Base-by-base conservation (phyloP, 2,329 filamentous ascomycete genomes). In the Chaetomium strumarium region DNA sequence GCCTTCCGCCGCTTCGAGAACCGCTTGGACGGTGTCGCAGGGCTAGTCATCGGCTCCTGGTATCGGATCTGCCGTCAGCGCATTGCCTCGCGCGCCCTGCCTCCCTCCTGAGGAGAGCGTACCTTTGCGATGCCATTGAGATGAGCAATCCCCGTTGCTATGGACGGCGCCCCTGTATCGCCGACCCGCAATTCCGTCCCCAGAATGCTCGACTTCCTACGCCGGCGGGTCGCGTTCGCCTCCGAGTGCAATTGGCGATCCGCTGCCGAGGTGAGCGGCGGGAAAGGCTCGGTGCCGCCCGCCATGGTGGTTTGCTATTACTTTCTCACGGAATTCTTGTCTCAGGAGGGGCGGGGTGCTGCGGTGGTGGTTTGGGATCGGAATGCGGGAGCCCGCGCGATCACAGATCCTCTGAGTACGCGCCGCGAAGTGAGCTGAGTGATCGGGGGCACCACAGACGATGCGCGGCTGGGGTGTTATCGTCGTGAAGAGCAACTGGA, bases 201-300 rank as follows among this genome's bases (percentile, higher is more conserved):
- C 38, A 81, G 68, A 33, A 71, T 74, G 66, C 77, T 81, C 55
- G 77, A 80, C 71, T 80, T 80, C 57, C 79, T 74, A 58, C 77
- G 72, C 52, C 77, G 73, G 58, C 75, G 74, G 29, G 58, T 58
- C 24, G 57, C 62, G 53, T 66, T 68, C 59, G 63, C 65, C 54
- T 70, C 66, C 41, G 70, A 69, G 62, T 72, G 71, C 58, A 75
- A 65, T 62, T 77, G 75, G 58, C 55, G 56, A 41, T 79, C 75
- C 56, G 72, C 72, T 46, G 75, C 70, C 46, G 73, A 72, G 66
- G 73, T 77, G 59, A 82, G 72, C 37, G 75, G 68, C 51, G 79
- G 79, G 56, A 82, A 82, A 17, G 79, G 79, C 66, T 82, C 78
- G 44, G 57, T 53, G 34, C 46, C 54, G 43, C 46, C 43, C 38